These are phyloP conservation scores for Parathielavia appendiculata DNA, from an alignment of 495 filamentous ascomycete genomes.

Conservation along the genomic window DNA sequence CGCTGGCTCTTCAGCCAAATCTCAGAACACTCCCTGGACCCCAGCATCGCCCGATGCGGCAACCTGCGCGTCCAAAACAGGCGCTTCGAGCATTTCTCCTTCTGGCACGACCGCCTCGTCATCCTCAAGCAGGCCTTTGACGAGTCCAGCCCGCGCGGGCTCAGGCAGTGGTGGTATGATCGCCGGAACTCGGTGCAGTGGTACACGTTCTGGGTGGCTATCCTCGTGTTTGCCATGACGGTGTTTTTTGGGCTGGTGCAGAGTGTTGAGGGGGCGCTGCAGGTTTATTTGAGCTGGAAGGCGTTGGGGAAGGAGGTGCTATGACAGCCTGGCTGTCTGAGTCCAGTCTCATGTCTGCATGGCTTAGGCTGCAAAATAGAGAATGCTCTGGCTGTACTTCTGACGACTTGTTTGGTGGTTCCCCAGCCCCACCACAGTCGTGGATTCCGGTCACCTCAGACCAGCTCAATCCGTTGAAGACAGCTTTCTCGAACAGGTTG, in stretches of 20 bases:
- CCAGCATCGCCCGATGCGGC: not conserved
- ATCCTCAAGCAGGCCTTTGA: conserved; percentile 1
- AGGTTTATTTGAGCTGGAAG: not conserved
- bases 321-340: too few relatives aligned
- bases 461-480: too few relatives aligned
- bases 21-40: not conserved
- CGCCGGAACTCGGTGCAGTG: conserved; percentile 47
- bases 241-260: conserved; percentile 51
- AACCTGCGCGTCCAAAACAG: not conserved
- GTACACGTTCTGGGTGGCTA: conserved; percentile 51
- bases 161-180: conserved; percentile 35
- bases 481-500: too few relatives aligned
- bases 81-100: not conserved
- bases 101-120: not conserved
- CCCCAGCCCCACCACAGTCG: too few relatives aligned
- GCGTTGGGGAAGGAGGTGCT: not conserved
- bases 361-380: too few relatives aligned
- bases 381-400: too few relatives aligned
- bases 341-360: too few relatives aligned
- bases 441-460: too few relatives aligned
- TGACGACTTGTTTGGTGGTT: too few relatives aligned
- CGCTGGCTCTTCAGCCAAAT: not conserved
- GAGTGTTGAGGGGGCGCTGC: conserved; percentile 5
- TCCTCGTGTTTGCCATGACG: conserved; percentile 40
- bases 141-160: not conserved